A percentile compares a stretch with the other conserved stretches of the same genome.
Evolutionary conservation across 208 protist species (phyloP).

Genomic region (Wallacemonas sp.): DNA sequence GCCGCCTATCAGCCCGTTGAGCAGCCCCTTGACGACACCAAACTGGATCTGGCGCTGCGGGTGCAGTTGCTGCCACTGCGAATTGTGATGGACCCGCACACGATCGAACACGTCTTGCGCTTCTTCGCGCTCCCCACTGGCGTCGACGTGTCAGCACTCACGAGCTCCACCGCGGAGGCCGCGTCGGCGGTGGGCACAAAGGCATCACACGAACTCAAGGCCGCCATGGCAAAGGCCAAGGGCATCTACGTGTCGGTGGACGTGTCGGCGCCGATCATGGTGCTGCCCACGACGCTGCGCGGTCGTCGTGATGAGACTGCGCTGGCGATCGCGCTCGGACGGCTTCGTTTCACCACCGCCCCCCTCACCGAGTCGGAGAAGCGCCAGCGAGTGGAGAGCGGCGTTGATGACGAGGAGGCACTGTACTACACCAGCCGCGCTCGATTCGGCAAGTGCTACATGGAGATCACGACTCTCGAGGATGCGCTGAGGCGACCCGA

Average conservation of each 20-base stretch:
- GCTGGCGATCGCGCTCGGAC: conserved; percentile 69
- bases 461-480: conserved; percentile 73
- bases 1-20: conserved; percentile 63
- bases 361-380: conserved; percentile 71
- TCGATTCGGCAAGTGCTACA: conserved; percentile 67
- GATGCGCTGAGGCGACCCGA: conserved; percentile 47
- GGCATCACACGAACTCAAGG: conserved; percentile 59
- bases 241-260: conserved; percentile 72
- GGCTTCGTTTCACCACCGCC: conserved; percentile 53
- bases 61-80: conserved; percentile 72
- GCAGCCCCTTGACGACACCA: conserved; percentile 59
- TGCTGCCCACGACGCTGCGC: conserved; percentile 59
- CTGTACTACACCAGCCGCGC: conserved; percentile 77
- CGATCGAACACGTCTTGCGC: conserved; percentile 40
- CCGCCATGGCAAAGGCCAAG: conserved; percentile 56
- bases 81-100: conserved; percentile 67
- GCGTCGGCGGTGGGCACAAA: conserved; percentile 53
- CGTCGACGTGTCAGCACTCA: conserved; percentile 52
- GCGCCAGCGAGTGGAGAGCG: conserved; percentile 22
- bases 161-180: conserved; percentile 34
- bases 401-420: conserved; percentile 43
- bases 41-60: conserved; percentile 63
- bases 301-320: conserved; percentile 39
- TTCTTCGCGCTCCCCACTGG: conserved; percentile 71
- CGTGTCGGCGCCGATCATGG: conserved; percentile 64